Conservation (phyloP, 768 basidiomycete species). For the Hypholoma fasciculare region DNA sequence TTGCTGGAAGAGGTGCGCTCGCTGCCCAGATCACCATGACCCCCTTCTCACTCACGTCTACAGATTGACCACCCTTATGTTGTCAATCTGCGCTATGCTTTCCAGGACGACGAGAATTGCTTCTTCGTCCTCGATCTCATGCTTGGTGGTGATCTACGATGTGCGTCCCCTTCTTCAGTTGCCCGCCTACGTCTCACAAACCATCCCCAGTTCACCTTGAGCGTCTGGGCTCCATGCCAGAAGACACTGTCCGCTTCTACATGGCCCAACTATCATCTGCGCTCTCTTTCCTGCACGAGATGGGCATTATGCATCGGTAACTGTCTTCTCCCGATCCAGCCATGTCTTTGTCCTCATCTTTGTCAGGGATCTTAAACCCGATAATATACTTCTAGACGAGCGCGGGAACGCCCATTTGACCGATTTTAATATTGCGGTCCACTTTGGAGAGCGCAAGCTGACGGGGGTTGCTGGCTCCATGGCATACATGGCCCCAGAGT, state of each 20-base stretch:
- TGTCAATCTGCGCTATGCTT: conserved; percentile 93
- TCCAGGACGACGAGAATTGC: conserved; percentile 98
- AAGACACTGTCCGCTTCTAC: conserved; percentile 84
- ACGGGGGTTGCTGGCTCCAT: conserved; percentile 96
- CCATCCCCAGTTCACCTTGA: conserved; percentile 77
- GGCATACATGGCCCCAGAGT: conserved; percentile 98
- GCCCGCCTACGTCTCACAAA: neutral
- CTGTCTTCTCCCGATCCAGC: conserved; percentile 26
- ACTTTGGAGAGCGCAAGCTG: conserved; percentile 84
- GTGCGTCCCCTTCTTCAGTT: conserved; percentile 45
- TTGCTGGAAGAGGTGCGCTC: conserved; percentile 86
- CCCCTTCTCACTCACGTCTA: conserved; percentile 1
- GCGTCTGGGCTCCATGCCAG: conserved; percentile 69
- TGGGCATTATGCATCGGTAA: conserved; percentile 94
- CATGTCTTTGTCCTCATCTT: conserved; percentile 4
- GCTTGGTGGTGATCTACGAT: conserved; percentile 93
- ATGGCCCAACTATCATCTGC: conserved; percentile 89
- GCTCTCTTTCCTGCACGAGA: conserved; percentile 87
- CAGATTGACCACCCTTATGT: conserved; percentile 96
- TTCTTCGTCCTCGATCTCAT: conserved; percentile 98
- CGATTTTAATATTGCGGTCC: conserved; percentile 98
- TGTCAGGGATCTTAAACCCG: conserved; percentile 92
- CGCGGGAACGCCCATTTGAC: conserved; percentile 94
- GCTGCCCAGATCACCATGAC: neutral
- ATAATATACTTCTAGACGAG: conserved; percentile 96